Base-by-base conservation (phyloP, 1,284 basidiomycete species). In the Boletus sp. region DNA sequence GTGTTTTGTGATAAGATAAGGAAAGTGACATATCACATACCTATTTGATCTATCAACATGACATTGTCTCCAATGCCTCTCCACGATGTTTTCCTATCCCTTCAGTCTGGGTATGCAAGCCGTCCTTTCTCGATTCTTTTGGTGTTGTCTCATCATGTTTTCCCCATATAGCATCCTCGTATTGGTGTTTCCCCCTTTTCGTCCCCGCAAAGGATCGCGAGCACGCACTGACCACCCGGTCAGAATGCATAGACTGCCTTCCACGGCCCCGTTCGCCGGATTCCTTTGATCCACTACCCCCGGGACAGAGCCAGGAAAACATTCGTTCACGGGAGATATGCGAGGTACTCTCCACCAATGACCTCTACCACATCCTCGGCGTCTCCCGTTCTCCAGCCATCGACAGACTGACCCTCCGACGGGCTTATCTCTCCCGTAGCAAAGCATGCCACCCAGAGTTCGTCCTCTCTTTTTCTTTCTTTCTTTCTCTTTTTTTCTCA, bases 401-500 rank as follows among this genome's bases (percentile, higher is more conserved):
- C 46, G 89, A 94, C 67, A 86, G 85, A 61, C 76, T 82, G 60
- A 70, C 82, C 31, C 77, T 94, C 31, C 76, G 92, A 41, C 78
- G 90, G 41, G 91, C 89, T 22, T 94, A 94, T 71, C 81, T 94
- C 49, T 77, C 82, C 0, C 77, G 91, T 45, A 92, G 89, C 69
- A 82, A 81, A 65, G 80, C 84, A 12, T 94, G 91, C 65, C 92
- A 94, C 67, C 92, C 92, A 72, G 92, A 94, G 91, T 92, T 61
- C 63, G 87, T 79, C 33, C 18, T 18, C 6, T 16, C n/a, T 27
- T 20, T 53, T 16, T 42, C 20, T 20, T 20, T 48, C 43, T 35
- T n/a, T 24, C 36, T 3, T 24, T 24, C 24, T 58, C 57, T 43
- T n/a, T 44, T 4, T 12, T 29, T 50, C 65, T 57, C 55, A 51